A percentile compares a stretch with the other conserved stretches of the same genome.
These are phyloP conservation scores for Cicer cuneatum DNA, from an alignment of 306 rosid genomes.

Conservation along the genomic window DNA sequence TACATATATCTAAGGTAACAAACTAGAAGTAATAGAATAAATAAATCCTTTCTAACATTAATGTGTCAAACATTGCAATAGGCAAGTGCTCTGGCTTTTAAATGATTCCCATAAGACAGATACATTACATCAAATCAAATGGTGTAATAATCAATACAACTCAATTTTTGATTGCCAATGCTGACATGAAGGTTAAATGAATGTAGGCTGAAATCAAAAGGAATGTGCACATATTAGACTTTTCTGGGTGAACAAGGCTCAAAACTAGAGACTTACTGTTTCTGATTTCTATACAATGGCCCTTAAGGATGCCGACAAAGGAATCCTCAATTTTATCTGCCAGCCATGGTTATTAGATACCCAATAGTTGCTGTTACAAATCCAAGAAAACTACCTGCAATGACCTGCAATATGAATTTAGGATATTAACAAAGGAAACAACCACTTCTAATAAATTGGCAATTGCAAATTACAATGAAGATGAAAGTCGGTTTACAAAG, in stretches of 20 bases:
- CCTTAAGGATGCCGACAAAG: conserved; percentile 39
- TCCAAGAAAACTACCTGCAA: conserved; percentile 91
- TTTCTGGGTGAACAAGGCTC: conserved; percentile 4
- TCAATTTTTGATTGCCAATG: conserved; percentile 39
- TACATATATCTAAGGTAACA: conserved; percentile 3
- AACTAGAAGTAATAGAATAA: conserved; percentile 12
- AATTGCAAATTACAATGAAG: background rate
- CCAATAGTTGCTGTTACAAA: conserved; percentile 63
- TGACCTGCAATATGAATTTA: conserved; percentile 65
- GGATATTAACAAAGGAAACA: conserved; percentile 31
- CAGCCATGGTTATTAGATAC: conserved; percentile 53
- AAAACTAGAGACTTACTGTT: conserved; percentile 36
- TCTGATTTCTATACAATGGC: conserved; percentile 43
- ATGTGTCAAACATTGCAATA: conserved; percentile 17
- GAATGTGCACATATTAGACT: conserved; percentile 39
- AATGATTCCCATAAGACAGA: conserved; percentile 33
- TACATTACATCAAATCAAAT: conserved; percentile 39
- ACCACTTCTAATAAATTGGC: conserved; percentile 14
- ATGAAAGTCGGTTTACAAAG: conserved; percentile 38
- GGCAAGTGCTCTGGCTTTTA: background rate
- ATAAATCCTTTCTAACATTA: conserved; percentile 20
- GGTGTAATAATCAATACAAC: conserved; percentile 42
- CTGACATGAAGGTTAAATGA: conserved; percentile 44
- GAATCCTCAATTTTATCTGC: conserved; percentile 45
- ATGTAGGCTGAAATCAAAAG: conserved; percentile 37